Base-by-base conservation (phyloP, 805 yeast genomes). In the Sporopachydermia quercuum region DNA sequence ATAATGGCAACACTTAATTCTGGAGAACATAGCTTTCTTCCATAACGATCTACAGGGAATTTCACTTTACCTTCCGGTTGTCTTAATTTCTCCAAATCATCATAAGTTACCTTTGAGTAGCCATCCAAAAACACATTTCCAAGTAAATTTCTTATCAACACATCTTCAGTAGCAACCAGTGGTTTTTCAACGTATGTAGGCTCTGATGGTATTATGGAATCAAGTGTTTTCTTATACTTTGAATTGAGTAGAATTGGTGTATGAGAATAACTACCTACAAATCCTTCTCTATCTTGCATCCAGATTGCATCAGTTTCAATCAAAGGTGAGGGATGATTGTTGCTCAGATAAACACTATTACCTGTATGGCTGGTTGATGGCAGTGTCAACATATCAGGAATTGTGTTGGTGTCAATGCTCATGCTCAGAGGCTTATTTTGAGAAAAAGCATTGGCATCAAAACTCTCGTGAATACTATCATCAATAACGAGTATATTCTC, bases 1-100 rank as follows among this genome's bases (percentile, higher is more conserved):
- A 60, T 34, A 8, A 34, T 34, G 8, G 18, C 36, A 11, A 11
- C 18, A n/a, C 36, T 34, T 14, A 14, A 6, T 11, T 11, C 6
- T 8, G 15, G 8, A 15, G 36, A 15, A 34, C 36, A 34, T 14
- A 8, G 36, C 36, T 23, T 23, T 8, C 30, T 8, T 23, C 30
- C 30, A n/a, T 23, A 23, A 8, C 30, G 30, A 23, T 23, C 30
- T 23, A 23, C 30, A n/a, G 13, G 30, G 8, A 23, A 23, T 23
- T n/a, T 23, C n/a, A n/a, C n/a, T 8, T n/a, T 23, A 8, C 30
- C 30, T 8, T 23, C 30, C 8, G 13, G 30, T 8, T n/a, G n/a
- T 23, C 30, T 23, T n/a, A 23, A n/a, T 23, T 23, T 23, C 30
- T 23, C 30, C n/a, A 23, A 23, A 23, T 23, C 30, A 23, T 23